Percentiles rank a stretch among this genome's conserved stretches.
phyloP scores from a whole-genome alignment of 495 filamentous ascomycete species.

The Aspergillus egyptiacus region DNA sequence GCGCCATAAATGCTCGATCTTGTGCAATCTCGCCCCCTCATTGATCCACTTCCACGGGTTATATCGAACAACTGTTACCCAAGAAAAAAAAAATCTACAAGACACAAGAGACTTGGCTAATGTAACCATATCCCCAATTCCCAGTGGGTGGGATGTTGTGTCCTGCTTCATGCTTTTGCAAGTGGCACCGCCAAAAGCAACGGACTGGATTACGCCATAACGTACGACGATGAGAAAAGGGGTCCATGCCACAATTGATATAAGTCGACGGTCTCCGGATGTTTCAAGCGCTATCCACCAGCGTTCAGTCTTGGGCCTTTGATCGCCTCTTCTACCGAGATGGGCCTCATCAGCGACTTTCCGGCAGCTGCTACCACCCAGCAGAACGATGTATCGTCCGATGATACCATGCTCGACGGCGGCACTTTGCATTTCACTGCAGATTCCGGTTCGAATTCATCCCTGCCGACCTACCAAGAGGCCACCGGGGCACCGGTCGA shows the following conservation, averaged over 20 bases:
- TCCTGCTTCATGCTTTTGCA: conserved; percentile 1
- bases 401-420: conserved; percentile 30
- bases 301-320: neutral
- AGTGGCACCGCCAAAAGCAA: conserved; percentile 3
- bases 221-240: conserved; percentile 5
- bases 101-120: conserved; percentile 7
- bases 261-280: neutral
- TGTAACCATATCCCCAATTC: neutral
- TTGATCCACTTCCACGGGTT: neutral
- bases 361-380: neutral
- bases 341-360: neutral
- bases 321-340: conserved; percentile 1
- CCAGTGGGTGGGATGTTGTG: neutral
- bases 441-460: conserved; percentile 51
- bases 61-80: neutral
- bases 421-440: conserved; percentile 40
- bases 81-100: neutral
- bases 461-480: conserved; percentile 54
- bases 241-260: neutral
- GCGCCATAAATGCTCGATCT: neutral
- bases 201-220: conserved; percentile 10
- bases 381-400: conserved; percentile 2
- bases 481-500: conserved; percentile 59
- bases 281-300: neutral
- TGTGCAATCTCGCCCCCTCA: conserved; percentile 7